Percentiles rank a stretch among this genome's conserved stretches.
phyloP scores from a whole-genome alignment of 768 basidiomycete genomes.

The Imleria badia region DNA sequence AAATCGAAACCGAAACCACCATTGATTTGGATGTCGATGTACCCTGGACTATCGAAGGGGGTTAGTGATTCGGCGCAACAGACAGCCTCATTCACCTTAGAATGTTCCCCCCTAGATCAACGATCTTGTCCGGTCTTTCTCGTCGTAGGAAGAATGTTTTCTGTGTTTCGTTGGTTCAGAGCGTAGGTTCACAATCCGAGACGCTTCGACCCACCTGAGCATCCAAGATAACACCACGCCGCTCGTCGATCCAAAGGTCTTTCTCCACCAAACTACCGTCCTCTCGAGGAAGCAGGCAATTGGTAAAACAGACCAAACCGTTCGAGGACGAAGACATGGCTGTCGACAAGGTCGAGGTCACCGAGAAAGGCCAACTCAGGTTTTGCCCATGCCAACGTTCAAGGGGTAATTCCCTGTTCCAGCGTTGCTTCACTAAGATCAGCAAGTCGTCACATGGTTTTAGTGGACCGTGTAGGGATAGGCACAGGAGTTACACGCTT shows the following conservation, averaged over 20 bases:
- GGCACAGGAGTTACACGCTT: neutral
- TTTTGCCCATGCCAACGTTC: neutral
- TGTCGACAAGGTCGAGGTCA: conserved; percentile 7
- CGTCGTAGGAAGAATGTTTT: conserved; percentile 63
- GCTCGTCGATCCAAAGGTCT: conserved; percentile 82
- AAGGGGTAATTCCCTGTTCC: neutral
- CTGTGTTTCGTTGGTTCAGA: conserved; percentile 35
- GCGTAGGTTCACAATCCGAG: neutral
- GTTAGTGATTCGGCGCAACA: conserved; percentile 6
- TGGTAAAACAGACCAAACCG: conserved; percentile 82
- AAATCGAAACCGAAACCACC: conserved; percentile 89
- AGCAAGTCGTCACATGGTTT: conserved; percentile 14
- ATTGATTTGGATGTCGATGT: conserved; percentile 88
- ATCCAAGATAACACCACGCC: conserved; percentile 70
- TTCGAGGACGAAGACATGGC: conserved; percentile 40
- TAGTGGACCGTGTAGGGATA: neutral
- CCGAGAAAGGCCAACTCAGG: neutral
- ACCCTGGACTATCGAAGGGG: conserved; percentile 60
- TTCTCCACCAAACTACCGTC: conserved; percentile 73
- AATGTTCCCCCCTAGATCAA: conserved; percentile 77
- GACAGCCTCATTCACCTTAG: conserved; percentile 48
- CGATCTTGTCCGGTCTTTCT: conserved; percentile 57
- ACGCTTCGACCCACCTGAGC: conserved; percentile 51
- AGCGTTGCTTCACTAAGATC: conserved; percentile 1
- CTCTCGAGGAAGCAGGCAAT: conserved; percentile 77